phyloP scores from a whole-genome alignment of 768 basidiomycete species.

The Dioszegia hungarica region DNA sequence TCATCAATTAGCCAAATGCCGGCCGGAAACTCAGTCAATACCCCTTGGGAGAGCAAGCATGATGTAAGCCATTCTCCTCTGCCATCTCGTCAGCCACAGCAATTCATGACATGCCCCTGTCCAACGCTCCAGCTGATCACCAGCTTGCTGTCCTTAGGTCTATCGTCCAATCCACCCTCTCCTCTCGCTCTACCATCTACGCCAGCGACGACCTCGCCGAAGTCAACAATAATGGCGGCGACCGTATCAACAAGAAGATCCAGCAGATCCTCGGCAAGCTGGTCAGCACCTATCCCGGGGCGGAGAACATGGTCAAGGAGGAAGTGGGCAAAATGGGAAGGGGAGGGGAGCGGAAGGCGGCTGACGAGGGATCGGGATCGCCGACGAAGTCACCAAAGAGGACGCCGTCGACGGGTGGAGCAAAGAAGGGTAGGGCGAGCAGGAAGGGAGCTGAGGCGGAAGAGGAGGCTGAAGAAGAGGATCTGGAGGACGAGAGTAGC shows the following conservation, averaged over 20 bases:
- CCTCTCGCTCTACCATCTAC: conserved; percentile 19
- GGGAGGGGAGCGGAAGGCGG: not conserved
- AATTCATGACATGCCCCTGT: too few relatives aligned
- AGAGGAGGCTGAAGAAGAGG: not conserved
- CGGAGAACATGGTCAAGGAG: conserved; percentile 18
- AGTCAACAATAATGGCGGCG: conserved; percentile 25
- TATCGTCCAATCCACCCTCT: too few relatives aligned
- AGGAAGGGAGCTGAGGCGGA: not conserved
- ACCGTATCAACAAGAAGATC: conserved; percentile 32
- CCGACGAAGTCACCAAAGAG: not conserved
- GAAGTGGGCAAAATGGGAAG: conserved; percentile 11
- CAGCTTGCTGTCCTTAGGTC: too few relatives aligned
- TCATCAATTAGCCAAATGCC: not conserved
- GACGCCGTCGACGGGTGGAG: conserved; percentile 12
- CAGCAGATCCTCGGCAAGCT: conserved; percentile 15
- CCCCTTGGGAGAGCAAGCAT: not conserved
- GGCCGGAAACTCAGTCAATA: not conserved
- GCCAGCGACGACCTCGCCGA: conserved; percentile 7
- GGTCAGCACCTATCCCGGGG: conserved; percentile 1
- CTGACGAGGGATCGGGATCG: not conserved
- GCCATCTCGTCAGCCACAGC: not conserved
- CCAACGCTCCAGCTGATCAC: too few relatives aligned
- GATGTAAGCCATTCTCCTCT: not conserved
- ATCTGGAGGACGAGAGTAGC: not conserved
- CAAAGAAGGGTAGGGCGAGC: conserved; percentile 13